Evolutionary conservation across 176 grass and related monocot species (phyloP).

Genomic region (Oryza punctata): DNA sequence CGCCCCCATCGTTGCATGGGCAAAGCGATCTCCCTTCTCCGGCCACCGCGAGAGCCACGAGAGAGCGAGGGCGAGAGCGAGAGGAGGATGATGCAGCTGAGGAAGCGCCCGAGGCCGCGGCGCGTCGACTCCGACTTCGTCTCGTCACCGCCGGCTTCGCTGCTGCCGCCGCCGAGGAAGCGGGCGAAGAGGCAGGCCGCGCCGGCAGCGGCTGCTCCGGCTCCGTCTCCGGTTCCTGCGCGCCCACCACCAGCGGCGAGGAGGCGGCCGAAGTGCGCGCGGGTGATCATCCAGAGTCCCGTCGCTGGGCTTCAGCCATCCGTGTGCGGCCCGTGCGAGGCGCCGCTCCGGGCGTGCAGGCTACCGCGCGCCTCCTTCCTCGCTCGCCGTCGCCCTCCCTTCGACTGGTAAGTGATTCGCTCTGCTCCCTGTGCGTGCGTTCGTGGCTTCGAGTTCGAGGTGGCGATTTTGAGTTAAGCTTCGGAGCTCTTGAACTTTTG

Average conservation of each 20-base stretch:
- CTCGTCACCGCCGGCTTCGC: conserved; percentile 26
- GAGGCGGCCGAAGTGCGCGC: conserved; percentile 26
- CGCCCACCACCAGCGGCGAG: not conserved
- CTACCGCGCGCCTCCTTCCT: conserved; percentile 44
- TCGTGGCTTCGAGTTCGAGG: conserved; percentile 12
- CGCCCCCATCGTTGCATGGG: conserved; percentile 55
- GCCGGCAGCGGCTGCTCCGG: not conserved
- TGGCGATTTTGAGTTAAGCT: not conserved
- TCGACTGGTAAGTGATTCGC: conserved; percentile 55
- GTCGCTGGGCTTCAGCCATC: conserved; percentile 34
- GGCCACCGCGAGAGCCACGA: conserved; percentile 17
- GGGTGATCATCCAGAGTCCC: conserved; percentile 32
- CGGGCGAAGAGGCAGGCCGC: conserved; percentile 27
- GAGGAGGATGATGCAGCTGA: conserved; percentile 40
- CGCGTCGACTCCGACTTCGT: conserved; percentile 53
- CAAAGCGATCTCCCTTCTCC: conserved; percentile 52
- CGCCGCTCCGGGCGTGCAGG: conserved; percentile 38
- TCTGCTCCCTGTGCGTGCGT: not conserved
- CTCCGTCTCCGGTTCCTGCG: not conserved
- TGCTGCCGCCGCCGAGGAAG: conserved; percentile 34
- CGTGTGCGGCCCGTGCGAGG: conserved; percentile 8
- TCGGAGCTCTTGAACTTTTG: not conserved
- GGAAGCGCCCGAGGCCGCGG: conserved; percentile 43
- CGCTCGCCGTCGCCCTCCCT: conserved; percentile 48
- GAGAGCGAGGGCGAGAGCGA: conserved; percentile 35